Base-by-base conservation (phyloP, 2,329 filamentous ascomycete genomes). In the Penicillium sp. region DNA sequence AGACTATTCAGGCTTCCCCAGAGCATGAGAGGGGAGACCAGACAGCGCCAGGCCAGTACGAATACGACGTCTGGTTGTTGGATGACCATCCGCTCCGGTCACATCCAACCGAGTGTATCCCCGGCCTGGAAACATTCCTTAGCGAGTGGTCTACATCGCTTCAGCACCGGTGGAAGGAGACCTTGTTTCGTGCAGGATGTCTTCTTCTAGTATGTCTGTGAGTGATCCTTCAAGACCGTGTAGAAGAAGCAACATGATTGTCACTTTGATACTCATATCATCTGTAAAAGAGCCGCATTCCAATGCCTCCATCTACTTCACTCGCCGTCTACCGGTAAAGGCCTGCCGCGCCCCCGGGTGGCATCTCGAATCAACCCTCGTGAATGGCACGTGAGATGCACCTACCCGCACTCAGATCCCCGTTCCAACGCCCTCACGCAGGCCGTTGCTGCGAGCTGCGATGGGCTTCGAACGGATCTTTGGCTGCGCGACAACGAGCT, bases 31-130 rank as follows among this genome's bases (percentile, higher is more conserved):
- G 53, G 8, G 61, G 62, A 6, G 10, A 60, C 25, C 59, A 64
- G 35, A 51, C 62, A 11, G 37, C 51, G 6, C 33, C 37, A 1
- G 48, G 51, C 22, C 51, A 19, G n/a, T 60, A 65, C 42, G 68
- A 72, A 52, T 71, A 71, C 52, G 65, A 70, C 28, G 62, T 60
- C 35, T 70, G 68, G 62, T 53, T 76, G 19, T 59, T 75, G 1
- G 72, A 76, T 16, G 74, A 76, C 28, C 74, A 76, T 57, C 73
- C 73, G 7, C 69, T 75, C 8, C 73, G 74, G 19, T 71, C 71
- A 0, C 63, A 73, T 65, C 74, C 73, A 26, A 69, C 68, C 3
- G 65, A 69, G 22, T 75, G 72, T 59, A 67, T 70, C 53, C 73
- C 74, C 1, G 71, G 69, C 2, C 22, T 75, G 46, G 58, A 58